Evolutionary conservation across 768 basidiomycete species (phyloP), one percentile per base, ranked within the genome.

Genomic region (Polyporus arcularius): DNA sequence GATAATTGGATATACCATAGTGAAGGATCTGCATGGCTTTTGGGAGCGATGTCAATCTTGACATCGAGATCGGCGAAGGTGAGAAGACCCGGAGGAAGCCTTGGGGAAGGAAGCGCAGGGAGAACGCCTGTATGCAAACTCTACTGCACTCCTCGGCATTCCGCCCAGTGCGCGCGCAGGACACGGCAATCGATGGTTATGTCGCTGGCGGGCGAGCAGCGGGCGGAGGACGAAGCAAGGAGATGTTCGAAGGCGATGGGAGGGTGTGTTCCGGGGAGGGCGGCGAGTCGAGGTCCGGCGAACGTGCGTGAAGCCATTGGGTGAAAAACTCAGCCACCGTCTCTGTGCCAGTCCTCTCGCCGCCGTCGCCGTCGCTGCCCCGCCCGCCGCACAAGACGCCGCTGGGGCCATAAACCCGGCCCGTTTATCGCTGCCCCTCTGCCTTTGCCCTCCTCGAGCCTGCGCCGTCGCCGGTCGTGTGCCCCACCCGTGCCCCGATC

Each of bases 271-370:
- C 35, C 35, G 35, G 52, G 12, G 62, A 51, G 54, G 53, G 59
- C 62, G 71, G 65, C 40, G 65, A 31, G 61, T 53, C 53, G 53
- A 12, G 46, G 68, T 75, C 79, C 79, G 80, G 82, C 67, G 76
- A 82, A 84, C 82, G 82, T 84, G 81, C 81, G 82, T 79, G 75
- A 65, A 58, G 54, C 38, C 42, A 66, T 69, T 73, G 67, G 68
- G 63, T 69, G 51, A 38, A 48, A 43, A 43, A 10, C 42, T 15
- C 42, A 43, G 52, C 49, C 49, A 16, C 49, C 7, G 39, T 35
- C 43, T n/a, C 48, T 45, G 55, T 51, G 48, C 49, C 28, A 56
- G 42, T 14, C 46, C 52, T 50, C 46, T 32, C 52, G 10, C 14
- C 58, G 26, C 49, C 11, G 45, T 16, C 21, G 4, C 41, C 9